phyloP scores from a whole-genome alignment of 2,329 filamentous ascomycete genomes.

The Apiospora hydei region DNA sequence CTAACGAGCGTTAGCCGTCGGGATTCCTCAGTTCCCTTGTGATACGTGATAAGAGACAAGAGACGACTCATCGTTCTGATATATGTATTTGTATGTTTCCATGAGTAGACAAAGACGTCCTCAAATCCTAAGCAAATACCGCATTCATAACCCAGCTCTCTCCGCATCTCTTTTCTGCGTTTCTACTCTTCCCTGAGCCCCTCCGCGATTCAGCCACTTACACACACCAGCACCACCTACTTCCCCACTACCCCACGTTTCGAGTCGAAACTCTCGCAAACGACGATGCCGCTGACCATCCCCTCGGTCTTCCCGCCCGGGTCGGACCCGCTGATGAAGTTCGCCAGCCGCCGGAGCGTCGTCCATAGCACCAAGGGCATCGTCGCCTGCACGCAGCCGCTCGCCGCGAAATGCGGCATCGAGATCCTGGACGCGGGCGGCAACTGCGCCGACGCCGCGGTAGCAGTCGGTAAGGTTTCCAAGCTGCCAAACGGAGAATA shows the following conservation, averaged over 20 bases:
- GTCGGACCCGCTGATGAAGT: conserved; percentile 64
- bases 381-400: conserved; percentile 86
- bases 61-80: conserved; percentile 2
- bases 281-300: conserved; percentile 56
- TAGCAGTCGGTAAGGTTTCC: conserved; percentile 92
- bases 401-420: conserved; percentile 88
- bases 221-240: not conserved
- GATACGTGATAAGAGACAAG: conserved; percentile 5
- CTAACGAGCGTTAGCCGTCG: conserved; percentile 11
- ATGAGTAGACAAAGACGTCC: not conserved
- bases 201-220: conserved; percentile 1
- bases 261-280: not conserved
- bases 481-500: too few species aligned
- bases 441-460: conserved; percentile 96
- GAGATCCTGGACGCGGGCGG: conserved; percentile 86
- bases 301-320: conserved; percentile 55
- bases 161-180: not conserved
- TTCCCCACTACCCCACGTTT: conserved; percentile 10
- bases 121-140: too few species aligned
- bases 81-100: not conserved
- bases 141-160: too few species aligned
- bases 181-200: not conserved
- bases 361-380: conserved; percentile 94
- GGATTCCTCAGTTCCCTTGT: not conserved
- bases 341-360: conserved; percentile 84